Evolutionary conservation across 805 yeast genomes (phyloP).

Genomic region (Yarrowia divulgata): DNA sequence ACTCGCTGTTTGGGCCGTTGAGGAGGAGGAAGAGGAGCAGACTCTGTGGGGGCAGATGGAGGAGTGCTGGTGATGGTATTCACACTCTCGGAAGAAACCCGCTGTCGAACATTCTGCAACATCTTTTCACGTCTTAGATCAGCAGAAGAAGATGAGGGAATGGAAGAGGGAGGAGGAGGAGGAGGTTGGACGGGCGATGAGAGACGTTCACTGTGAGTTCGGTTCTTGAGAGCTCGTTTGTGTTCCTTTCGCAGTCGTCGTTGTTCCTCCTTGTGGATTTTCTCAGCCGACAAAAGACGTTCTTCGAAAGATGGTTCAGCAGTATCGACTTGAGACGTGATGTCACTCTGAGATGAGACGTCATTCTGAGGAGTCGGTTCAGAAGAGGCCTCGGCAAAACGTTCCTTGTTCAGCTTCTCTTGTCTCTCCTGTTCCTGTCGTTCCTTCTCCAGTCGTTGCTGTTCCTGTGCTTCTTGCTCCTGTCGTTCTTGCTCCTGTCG

Average conservation of each 20-base stretch:
- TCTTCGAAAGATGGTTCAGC: neutral
- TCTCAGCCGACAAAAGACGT: neutral
- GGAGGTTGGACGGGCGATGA: conserved; percentile 4
- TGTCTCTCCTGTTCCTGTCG: neutral
- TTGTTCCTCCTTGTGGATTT: conserved; percentile 3
- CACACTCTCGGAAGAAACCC: conserved; percentile 21
- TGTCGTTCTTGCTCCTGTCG: neutral
- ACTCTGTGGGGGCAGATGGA: neutral
- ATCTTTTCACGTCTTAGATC: conserved; percentile 9
- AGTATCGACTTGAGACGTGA: no score
- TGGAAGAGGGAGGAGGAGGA: conserved; percentile 1
- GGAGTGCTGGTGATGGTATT: neutral
- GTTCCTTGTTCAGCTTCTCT: neutral
- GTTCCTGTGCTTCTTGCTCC: conserved; percentile 1
- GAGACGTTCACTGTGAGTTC: conserved; percentile 8
- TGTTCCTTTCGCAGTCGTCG: conserved; percentile 8
- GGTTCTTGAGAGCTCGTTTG: conserved; percentile 8
- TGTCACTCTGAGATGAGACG: no score
- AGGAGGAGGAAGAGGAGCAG: conserved; percentile 9
- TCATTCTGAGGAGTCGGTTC: neutral
- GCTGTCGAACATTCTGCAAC: conserved; percentile 7
- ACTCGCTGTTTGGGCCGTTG: conserved; percentile 5
- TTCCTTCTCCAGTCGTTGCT: neutral
- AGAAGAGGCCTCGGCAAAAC: neutral
- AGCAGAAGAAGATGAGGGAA: neutral